Evolutionary conservation across 2,329 filamentous ascomycete species (phyloP), one percentile per base, ranked within the genome.

Genomic region (Exophiala lecanii-corni): DNA sequence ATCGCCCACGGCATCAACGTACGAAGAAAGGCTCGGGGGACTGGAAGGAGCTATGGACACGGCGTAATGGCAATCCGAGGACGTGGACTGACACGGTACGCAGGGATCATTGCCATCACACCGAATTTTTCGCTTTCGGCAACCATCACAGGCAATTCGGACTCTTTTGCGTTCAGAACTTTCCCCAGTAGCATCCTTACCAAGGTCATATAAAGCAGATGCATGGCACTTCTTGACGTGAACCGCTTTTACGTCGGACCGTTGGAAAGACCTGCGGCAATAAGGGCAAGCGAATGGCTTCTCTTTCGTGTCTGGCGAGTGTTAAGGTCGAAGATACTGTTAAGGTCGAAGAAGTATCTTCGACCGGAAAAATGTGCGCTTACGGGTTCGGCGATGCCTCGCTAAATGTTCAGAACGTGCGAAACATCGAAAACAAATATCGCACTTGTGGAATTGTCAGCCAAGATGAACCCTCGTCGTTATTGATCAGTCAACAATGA

Each of bases 91-190:
- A 33, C 45, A 48, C 23, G 41, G 38, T 9, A 25, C 32, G 36
- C 55, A 57, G n/a, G 55, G 54, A 28, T 54, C 49, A 23, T 47
- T 43, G 5, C 54, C 55, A 31, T 55, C 49, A 36, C 55, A 57
- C 25, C 53, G 51, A 39, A 56, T 50, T 40, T 57, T 57, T 30
- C 51, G 50, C 33, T 47, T 48, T 13, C 54, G 51, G 37, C 55
- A 57, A 32, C 49, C 39, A 28, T 55, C 47, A 33, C 55, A 57
- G 9, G 55, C 55, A 10, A 50, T 52, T 36, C 54, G 55, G 9
- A 54, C 54, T 4, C 55, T 40, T 35, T 20, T 35, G 12, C 55
- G 46, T 18, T 21, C 19, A 28, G 33, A 19, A 20, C 37, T 33
- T n/a, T 39, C 31, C 10, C 2, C 17, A 12, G 23, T 17, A 5